Conservation (phyloP, 108 stramenopile species). For the Chaetoceros muelleri region DNA sequence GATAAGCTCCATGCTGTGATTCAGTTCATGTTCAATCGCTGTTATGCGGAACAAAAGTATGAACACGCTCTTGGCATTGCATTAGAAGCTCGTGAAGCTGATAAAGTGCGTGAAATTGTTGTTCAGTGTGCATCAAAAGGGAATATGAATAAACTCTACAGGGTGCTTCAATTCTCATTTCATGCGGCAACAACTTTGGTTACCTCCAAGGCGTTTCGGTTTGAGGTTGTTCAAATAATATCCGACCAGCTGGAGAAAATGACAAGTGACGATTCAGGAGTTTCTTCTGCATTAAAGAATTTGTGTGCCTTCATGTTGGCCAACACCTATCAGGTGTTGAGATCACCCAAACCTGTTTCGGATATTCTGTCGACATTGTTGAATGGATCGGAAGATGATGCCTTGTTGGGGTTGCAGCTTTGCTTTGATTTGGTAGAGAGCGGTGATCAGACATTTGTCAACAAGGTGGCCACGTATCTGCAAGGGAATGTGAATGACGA, state of each 20-base stretch:
- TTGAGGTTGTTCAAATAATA: constrained; percentile 57
- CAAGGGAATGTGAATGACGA: constrained; percentile 14
- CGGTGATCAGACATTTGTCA: constrained; percentile 91
- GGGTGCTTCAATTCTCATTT: constrained; percentile 43
- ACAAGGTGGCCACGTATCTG: constrained; percentile 38
- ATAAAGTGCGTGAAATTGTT: constrained; percentile 39
- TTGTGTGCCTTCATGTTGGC: constrained; percentile 46
- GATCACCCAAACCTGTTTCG: constrained; percentile 48
- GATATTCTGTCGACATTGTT: constrained; percentile 56
- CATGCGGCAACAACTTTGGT: constrained; percentile 41
- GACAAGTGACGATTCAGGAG: constrained; percentile 5
- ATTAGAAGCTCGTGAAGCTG: constrained; percentile 70
- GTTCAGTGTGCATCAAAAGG: neutral
- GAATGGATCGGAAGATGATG: constrained; percentile 44
- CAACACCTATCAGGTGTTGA: constrained; percentile 67
- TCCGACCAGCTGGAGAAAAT: constrained; percentile 30
- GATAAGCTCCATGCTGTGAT: constrained; percentile 87
- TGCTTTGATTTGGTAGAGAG: constrained; percentile 91
- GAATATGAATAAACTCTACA: constrained; percentile 8
- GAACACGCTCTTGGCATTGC: constrained; percentile 95
- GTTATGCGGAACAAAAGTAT: constrained; percentile 74
- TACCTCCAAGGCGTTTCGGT: constrained; percentile 59
- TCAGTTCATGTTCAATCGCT: constrained; percentile 85
- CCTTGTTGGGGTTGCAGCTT: constrained; percentile 90
- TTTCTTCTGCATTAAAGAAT: constrained; percentile 13